Evolutionary conservation across 2,329 filamentous ascomycete genomes (phyloP).

Genomic region (Cytospora mali): DNA sequence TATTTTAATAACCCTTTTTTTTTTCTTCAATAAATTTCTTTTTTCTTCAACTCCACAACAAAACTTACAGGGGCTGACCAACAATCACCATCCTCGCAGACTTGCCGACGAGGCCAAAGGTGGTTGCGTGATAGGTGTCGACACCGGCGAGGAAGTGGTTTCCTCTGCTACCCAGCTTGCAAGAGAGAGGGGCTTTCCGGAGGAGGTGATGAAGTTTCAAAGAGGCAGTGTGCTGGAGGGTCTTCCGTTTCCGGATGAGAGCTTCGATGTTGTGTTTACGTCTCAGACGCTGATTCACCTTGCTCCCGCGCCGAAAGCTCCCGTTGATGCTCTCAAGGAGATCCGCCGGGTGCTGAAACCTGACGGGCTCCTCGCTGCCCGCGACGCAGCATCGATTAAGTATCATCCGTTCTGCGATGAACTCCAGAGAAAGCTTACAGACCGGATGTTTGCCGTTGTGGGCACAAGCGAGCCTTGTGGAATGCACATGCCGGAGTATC

Average conservation of each 20-base stretch:
- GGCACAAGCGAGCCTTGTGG: not conserved
- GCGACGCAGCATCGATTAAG: conserved; percentile 34
- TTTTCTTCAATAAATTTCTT: no score
- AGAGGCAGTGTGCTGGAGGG: conserved; percentile 33
- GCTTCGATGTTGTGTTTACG: conserved; percentile 37
- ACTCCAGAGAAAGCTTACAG: conserved; percentile 1
- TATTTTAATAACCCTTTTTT: no score
- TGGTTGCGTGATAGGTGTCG: conserved; percentile 21
- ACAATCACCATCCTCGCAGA: not conserved
- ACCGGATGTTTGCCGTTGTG: not conserved
- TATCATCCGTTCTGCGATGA: conserved; percentile 5
- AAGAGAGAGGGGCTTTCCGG: not conserved
- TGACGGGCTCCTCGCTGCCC: conserved; percentile 35
- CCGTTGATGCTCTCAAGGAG: conserved; percentile 33
- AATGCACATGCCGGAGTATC: conserved; percentile 9
- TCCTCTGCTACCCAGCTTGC: conserved; percentile 1
- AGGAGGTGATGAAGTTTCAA: conserved; percentile 5
- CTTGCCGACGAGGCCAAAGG: not conserved
- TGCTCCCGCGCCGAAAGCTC: conserved; percentile 27
- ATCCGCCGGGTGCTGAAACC: conserved; percentile 38
- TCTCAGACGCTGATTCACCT: conserved; percentile 37
- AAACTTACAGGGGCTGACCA: not conserved
- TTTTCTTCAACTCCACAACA: not conserved
- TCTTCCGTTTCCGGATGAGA: conserved; percentile 36
- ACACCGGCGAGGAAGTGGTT: conserved; percentile 11